phyloP scores from a whole-genome alignment of 2,329 filamentous ascomycete genomes.

The Phaeophleospora eucalypticola region DNA sequence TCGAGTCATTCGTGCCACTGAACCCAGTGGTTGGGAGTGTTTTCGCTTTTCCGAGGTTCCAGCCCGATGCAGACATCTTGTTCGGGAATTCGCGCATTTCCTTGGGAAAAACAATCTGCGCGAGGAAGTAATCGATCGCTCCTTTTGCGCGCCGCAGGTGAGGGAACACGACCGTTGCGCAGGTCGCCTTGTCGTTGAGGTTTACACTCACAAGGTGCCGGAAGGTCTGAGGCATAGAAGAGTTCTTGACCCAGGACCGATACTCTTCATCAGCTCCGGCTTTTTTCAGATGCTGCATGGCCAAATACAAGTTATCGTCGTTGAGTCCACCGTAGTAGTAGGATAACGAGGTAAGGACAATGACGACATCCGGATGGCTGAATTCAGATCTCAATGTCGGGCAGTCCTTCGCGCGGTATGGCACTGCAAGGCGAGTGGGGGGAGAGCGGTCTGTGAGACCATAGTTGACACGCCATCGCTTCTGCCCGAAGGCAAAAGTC shows the following conservation, averaged over 20 bases:
- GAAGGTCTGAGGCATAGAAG: slow-evolving; percentile 16
- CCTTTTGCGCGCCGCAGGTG: slow-evolving; percentile 50
- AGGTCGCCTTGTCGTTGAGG: slow-evolving; percentile 23
- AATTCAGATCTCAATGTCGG: slow-evolving; percentile 62
- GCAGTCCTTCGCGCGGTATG: slow-evolving; percentile 62
- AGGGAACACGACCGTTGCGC: slow-evolving; percentile 30
- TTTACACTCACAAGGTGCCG: slow-evolving; percentile 25
- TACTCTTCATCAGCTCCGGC: slow-evolving; percentile 28
- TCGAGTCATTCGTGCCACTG: slow-evolving; percentile 66
- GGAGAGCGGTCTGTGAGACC: slow-evolving; percentile 47
- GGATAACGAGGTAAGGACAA: slow-evolving; percentile 60
- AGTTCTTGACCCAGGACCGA: slow-evolving; percentile 19
- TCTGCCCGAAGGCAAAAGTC: slow-evolving; percentile 55
- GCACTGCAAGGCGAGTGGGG: slow-evolving; percentile 54
- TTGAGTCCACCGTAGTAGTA: slow-evolving; percentile 63
- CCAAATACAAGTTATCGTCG: slow-evolving; percentile 41
- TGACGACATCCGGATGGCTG: slow-evolving; percentile 63
- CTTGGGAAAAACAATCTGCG: slow-evolving; percentile 60
- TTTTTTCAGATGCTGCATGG: slow-evolving; percentile 21
- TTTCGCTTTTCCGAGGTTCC: slow-evolving; percentile 58
- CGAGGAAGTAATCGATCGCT: slow-evolving; percentile 63
- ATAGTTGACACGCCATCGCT: slow-evolving; percentile 64
- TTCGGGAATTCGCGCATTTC: slow-evolving; percentile 61
- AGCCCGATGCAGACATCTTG: slow-evolving; percentile 63
- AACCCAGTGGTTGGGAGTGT: slow-evolving; percentile 62